A percentile compares a stretch with the other conserved stretches of the same genome.
Conservation (phyloP, 805 yeast genomes). For the Priceomyces haplophilus region DNA sequence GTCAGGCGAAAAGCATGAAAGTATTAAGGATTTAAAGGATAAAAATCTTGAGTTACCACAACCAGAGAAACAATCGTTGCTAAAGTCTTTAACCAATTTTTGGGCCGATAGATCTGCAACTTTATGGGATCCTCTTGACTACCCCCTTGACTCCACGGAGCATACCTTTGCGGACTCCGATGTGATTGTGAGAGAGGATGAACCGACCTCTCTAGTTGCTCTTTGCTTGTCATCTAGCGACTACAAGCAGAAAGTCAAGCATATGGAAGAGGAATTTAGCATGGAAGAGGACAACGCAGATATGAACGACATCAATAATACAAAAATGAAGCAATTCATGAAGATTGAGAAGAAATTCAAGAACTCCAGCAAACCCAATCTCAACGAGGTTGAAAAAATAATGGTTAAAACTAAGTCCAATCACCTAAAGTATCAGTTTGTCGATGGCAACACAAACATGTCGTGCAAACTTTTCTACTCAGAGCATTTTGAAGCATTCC, state of each 20-base stretch:
- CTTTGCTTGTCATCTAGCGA: constrained; percentile 86
- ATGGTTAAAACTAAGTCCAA: constrained; percentile 83
- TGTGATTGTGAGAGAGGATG: constrained; percentile 92
- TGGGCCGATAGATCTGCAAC: constrained; percentile 98
- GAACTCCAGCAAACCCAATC: constrained; percentile 21
- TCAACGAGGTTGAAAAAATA: constrained; percentile 52
- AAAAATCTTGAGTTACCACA: constrained; percentile 32
- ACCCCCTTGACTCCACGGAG: constrained; percentile 77
- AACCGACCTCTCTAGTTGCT: constrained; percentile 91
- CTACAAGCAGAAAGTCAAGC: constrained; percentile 61
- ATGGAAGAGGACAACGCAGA: constrained; percentile 11
- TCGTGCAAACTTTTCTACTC: constrained; percentile 94
- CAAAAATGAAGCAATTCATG: constrained; percentile 35
- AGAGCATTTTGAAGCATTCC: constrained; percentile 93
- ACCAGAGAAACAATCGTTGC: constrained; percentile 69
- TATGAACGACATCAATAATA: constrained; percentile 25
- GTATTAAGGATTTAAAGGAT: background rate
- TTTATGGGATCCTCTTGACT: constrained; percentile 87
- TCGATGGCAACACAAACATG: constrained; percentile 75
- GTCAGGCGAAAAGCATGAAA: constrained; percentile 1
- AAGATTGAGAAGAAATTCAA: constrained; percentile 42
- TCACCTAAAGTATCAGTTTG: constrained; percentile 88
- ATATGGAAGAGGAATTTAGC: constrained; percentile 13
- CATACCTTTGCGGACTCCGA: constrained; percentile 92
- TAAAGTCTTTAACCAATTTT: constrained; percentile 81